Conservation (phyloP, 73 alveolate species). For the Paramecium sexaurelia region DNA sequence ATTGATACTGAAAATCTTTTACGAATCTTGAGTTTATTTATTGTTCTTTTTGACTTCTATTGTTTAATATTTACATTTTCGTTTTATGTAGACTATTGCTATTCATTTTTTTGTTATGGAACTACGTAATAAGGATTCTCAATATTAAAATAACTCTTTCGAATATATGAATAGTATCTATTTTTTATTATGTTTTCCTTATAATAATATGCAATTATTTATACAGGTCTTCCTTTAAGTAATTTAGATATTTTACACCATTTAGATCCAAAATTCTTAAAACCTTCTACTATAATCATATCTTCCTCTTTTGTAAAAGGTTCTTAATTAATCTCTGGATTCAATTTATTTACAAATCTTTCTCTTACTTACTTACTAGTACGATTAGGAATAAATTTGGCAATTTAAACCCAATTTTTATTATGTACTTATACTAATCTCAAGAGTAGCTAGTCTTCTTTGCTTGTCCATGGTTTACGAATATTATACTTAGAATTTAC, state of each 20-base stretch:
- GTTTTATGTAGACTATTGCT: not conserved
- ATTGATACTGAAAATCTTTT: not conserved
- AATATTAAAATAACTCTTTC: not conserved
- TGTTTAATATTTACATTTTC: not conserved
- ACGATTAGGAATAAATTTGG: not conserved
- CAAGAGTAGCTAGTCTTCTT: constrained; percentile 49
- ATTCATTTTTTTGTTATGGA: not conserved
- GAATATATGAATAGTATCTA: constrained; percentile 30
- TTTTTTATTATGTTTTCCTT: constrained; percentile 51
- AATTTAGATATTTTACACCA: constrained; percentile 4
- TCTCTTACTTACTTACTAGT: constrained; percentile 22
- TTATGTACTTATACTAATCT: not conserved
- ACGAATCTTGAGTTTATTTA: not conserved
- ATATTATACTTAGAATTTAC: not conserved
- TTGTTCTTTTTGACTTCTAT: not conserved
- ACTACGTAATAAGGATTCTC: constrained; percentile 44
- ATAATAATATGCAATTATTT: not conserved
- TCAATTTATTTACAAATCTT: constrained; percentile 6
- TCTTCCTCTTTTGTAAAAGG: constrained; percentile 26
- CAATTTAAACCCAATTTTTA: constrained; percentile 3
- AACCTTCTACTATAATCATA: not conserved
- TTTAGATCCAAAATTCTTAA: not conserved
- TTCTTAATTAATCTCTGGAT: not conserved
- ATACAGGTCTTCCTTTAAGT: not conserved
- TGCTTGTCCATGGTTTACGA: constrained; percentile 52